Conservation (phyloP, 2,329 filamentous ascomycete genomes). For the Septoria petroselini region DNA sequence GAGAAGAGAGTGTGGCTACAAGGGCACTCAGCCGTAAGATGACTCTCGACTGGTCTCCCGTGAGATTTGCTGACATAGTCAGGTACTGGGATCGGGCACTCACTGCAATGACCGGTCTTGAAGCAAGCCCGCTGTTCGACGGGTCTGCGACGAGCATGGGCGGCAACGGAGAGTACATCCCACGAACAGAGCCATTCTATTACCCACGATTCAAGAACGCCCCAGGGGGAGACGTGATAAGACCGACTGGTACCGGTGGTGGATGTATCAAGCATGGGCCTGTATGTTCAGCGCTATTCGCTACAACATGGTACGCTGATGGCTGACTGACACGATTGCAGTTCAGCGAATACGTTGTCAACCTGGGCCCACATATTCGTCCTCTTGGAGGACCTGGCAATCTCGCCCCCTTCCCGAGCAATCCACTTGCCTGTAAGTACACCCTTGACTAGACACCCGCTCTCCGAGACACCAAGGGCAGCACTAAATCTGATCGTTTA, state of each 20-base stretch:
- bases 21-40: constrained; percentile 30
- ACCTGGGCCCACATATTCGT: constrained; percentile 29
- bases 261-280: constrained; percentile 54
- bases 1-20: constrained; percentile 43
- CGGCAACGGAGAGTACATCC: constrained; percentile 25
- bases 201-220: neutral
- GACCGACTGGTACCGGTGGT: constrained; percentile 49
- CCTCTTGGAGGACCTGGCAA: no score
- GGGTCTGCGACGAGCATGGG: constrained; percentile 47
- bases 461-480: no score
- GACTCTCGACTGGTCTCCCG: neutral
- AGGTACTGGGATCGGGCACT: constrained; percentile 38
- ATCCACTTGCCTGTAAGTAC: no score
- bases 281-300: constrained; percentile 33
- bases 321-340: neutral
- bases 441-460: no score
- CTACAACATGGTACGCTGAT: neutral
- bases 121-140: constrained; percentile 54
- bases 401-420: no score
- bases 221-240: constrained; percentile 36
- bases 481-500: no score
- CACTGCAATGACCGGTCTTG: constrained; percentile 42
- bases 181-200: constrained; percentile 8
- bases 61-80: constrained; percentile 29
- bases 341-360: constrained; percentile 38